Evolutionary conservation across 2,329 filamentous ascomycete genomes (phyloP), one percentile per base, ranked within the genome.

Genomic region (Trichoderma harzianum): DNA sequence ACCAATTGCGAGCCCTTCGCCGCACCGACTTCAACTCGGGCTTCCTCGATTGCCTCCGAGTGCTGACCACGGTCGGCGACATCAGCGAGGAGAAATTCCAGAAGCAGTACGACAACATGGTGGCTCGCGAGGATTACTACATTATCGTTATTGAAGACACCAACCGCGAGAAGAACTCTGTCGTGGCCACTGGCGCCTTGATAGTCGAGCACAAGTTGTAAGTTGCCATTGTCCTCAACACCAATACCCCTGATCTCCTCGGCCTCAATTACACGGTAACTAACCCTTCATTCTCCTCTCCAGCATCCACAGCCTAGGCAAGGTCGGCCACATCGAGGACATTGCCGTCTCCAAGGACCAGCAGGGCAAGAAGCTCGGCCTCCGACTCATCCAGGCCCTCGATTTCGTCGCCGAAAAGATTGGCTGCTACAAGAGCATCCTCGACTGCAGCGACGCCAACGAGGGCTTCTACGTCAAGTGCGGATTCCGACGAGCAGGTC

Each of bases 401-500:
- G 95, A 98, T 83, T 92, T 88, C 80, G 91, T 98, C 73, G 94
- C 95, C 70, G 90, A 93, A 80, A 89, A 94, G 80, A 91, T 96
- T 72, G 96, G 95, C 70, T 98, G 95, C 84, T 98, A 98, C 84
- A 98, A 96, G 91, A 94, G 91, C 75, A 98, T 99, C 76, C 88
- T 98, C 75, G 95, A 98, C 83, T 99, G 96, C 86, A 97, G 93
- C 76, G 95, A 98, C 83, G 90, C 92, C 77, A 99, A 98, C 81
- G 94, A 97, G 82, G 95, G 95, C 26, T 98, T 99, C 86, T 99
- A 99, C 82, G 88, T 97, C 82, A 98, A 98, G 87, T 98, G 96
- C 83, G 95, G 95, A 72, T 98, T 97, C 83, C 92, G 94, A 83
- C 87, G 94, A 74, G 95, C 94, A 32, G 96, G 96, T 18, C 84